Conservation (phyloP, 441 rosid genomes). For the Pelargonium myrrhifolium region DNA sequence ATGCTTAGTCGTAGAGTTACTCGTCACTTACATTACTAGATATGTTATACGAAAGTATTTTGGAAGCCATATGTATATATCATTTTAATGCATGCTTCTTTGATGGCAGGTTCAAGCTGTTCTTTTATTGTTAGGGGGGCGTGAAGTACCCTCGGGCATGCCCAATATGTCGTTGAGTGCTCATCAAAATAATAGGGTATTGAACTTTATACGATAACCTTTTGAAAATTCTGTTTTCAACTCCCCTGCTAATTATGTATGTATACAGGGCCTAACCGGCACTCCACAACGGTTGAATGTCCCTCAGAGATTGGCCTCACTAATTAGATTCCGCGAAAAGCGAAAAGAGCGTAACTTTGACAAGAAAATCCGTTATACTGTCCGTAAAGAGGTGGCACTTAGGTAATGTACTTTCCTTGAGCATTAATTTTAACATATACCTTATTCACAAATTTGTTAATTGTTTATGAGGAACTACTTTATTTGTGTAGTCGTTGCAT, state of each 20-base stretch:
- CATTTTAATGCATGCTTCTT: constrained; percentile 1
- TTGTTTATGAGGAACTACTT: constrained; percentile 3
- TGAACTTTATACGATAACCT: constrained; percentile 11
- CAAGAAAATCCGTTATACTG: constrained; percentile 62
- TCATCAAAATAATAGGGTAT: constrained; percentile 39
- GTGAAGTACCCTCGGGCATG: constrained; percentile 38
- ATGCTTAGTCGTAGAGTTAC: too few relatives aligned
- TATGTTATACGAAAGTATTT: neutral
- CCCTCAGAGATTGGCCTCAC: constrained; percentile 57
- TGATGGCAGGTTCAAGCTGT: constrained; percentile 62
- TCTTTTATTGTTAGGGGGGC: constrained; percentile 52
- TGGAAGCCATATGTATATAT: neutral
- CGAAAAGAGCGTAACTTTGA: constrained; percentile 62
- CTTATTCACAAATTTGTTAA: neutral
- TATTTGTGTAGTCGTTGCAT: neutral
- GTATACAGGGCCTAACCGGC: constrained; percentile 37
- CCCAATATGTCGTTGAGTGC: constrained; percentile 28
- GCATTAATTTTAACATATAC: neutral
- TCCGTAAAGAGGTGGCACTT: constrained; percentile 71
- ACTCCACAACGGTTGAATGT: constrained; percentile 47
- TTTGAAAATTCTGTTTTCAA: neutral
- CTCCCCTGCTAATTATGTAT: constrained; percentile 19
- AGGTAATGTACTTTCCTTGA: constrained; percentile 33
- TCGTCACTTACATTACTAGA: neutral
- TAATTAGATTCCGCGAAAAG: constrained; percentile 61